A percentile compares a stretch with the other conserved stretches of the same genome.
phyloP scores from a whole-genome alignment of 108 stramenopile species.

The Chaetoceros tenuissimus region DNA sequence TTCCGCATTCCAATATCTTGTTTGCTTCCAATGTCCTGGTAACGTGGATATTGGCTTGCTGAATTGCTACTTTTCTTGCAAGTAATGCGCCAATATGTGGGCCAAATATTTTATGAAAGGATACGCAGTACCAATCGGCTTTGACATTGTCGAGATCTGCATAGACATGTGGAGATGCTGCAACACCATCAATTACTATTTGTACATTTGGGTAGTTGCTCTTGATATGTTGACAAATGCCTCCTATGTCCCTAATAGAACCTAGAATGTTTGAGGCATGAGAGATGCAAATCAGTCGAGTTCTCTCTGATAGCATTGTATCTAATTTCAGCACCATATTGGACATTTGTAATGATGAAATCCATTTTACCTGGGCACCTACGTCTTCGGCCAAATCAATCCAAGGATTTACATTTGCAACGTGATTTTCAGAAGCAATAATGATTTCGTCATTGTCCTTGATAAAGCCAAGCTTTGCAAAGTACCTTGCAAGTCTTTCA shows the following conservation, averaged over 20 bases:
- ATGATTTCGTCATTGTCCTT: conserved; percentile 52
- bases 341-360: conserved; percentile 20
- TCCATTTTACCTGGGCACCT: conserved; percentile 54
- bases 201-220: conserved; percentile 27
- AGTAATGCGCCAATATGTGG: conserved; percentile 66
- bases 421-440: conserved; percentile 72
- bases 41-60: conserved; percentile 1
- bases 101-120: conserved; percentile 73
- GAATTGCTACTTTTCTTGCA: conserved; percentile 16
- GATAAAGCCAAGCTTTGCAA: conserved; percentile 20
- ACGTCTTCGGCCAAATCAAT: conserved; percentile 24
- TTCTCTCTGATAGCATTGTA: conserved; percentile 31
- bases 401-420: conserved; percentile 78
- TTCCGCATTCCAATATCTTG: conserved; percentile 48
- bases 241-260: conserved; percentile 37
- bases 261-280: conserved; percentile 82
- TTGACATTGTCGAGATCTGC: conserved; percentile 11
- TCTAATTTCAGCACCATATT: neutral
- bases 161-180: conserved; percentile 64
- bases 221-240: conserved; percentile 26
- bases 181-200: conserved; percentile 78
- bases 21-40: neutral
- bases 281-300: conserved; percentile 58
- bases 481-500: conserved; percentile 32
- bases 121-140: conserved; percentile 75